phyloP scores from a whole-genome alignment of 2,329 filamentous ascomycete species.

The Tothia fuscella region DNA sequence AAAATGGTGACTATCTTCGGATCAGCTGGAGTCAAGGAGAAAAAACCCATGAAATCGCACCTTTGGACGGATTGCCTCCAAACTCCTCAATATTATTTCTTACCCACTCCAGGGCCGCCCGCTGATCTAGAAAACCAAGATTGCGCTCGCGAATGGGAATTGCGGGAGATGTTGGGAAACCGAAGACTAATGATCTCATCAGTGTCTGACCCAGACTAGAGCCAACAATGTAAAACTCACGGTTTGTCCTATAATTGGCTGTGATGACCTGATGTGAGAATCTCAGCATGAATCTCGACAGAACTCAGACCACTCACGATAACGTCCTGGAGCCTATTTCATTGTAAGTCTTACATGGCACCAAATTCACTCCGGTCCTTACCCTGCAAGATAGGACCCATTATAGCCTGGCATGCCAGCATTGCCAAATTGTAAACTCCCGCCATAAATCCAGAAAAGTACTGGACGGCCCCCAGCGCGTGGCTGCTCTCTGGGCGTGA shows the following conservation, averaged over 20 bases:
- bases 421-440: constrained; percentile 20
- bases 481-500: constrained; percentile 19
- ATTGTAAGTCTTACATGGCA: too few species aligned
- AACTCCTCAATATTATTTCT: constrained; percentile 11
- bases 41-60: too few species aligned
- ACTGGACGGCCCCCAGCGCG: constrained; percentile 19
- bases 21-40: too few species aligned
- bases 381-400: constrained; percentile 22
- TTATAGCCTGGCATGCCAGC: constrained; percentile 20
- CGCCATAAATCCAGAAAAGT: constrained; percentile 26
- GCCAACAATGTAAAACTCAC: constrained; percentile 8
- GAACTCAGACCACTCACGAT: too few species aligned
- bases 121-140: constrained; percentile 11
- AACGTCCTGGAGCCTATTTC: too few species aligned
- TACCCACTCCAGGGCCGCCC: constrained; percentile 12
- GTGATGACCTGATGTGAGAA: too few species aligned
- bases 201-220: neutral
- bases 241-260: constrained; percentile 24
- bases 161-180: constrained; percentile 8
- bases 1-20: constrained; percentile 13
- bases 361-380: constrained; percentile 24
- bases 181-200: constrained; percentile 7
- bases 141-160: constrained; percentile 5
- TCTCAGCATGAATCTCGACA: too few species aligned
- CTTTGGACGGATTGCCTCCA: constrained; percentile 8